phyloP scores from a whole-genome alignment of 352 stramenopile genomes.

The Lagenidium giganteum region DNA sequence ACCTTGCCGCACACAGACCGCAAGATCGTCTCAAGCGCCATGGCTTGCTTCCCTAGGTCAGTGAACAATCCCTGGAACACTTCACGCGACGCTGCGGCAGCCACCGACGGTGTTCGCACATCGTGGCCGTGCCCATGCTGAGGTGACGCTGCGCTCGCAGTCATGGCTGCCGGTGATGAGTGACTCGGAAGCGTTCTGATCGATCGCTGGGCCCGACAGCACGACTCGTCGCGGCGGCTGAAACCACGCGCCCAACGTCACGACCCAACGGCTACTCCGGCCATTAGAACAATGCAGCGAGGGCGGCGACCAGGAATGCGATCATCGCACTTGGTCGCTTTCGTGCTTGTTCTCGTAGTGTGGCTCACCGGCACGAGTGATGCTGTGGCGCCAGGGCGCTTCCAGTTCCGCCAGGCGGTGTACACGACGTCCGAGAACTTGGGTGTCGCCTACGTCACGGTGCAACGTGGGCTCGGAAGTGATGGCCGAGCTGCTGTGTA shows the following conservation, averaged over 20 bases:
- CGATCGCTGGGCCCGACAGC: no score
- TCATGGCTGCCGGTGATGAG: no score
- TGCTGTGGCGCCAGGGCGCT: conserved; percentile 24
- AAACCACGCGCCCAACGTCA: no score
- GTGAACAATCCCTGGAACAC: conserved; percentile 71
- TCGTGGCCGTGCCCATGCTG: background rate
- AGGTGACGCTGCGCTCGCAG: conserved; percentile 10
- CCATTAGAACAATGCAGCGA: no score
- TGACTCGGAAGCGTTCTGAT: no score
- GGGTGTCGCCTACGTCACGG: conserved; percentile 54
- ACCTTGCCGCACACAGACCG: conserved; percentile 64
- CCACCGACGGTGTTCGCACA: background rate
- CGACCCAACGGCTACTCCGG: no score
- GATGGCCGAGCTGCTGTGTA: conserved; percentile 61
- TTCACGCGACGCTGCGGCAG: conserved; percentile 26
- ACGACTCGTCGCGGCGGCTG: no score
- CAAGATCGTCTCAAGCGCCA: conserved; percentile 69
- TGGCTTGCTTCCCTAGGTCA: conserved; percentile 67
- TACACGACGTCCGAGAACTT: conserved; percentile 63
- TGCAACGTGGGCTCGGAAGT: conserved; percentile 57
- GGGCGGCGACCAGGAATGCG: no score
- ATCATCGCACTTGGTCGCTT: background rate
- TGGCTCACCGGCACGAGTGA: background rate
- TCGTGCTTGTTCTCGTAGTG: background rate
- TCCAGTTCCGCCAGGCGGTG: conserved; percentile 51